Evolutionary conservation across 2,329 filamentous ascomycete species (phyloP).

Genomic region (Ciborinia camelliae): DNA sequence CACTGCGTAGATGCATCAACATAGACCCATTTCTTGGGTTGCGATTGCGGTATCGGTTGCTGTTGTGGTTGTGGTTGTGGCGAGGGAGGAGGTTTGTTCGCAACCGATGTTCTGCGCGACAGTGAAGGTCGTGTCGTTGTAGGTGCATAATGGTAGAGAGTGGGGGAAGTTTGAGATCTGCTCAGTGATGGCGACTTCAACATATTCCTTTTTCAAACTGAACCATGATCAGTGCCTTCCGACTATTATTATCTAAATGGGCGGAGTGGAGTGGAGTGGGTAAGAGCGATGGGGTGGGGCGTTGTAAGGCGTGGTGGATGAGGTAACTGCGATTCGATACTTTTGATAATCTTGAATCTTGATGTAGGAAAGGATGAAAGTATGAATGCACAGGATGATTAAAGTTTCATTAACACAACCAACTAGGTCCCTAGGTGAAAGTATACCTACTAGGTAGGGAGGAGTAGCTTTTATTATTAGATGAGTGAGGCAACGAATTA

Average conservation of each 20-base stretch:
- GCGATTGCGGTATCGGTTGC: constrained; percentile 23
- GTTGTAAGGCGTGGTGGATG: constrained; percentile 1
- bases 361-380: background rate
- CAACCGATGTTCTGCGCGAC: constrained; percentile 29
- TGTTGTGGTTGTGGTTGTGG: constrained; percentile 20
- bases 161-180: constrained; percentile 33
- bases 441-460: no score
- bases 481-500: no score
- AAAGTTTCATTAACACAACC: background rate
- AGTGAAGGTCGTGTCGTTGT: constrained; percentile 28
- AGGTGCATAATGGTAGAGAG: constrained; percentile 34
- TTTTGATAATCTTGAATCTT: background rate
- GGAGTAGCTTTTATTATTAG: no score
- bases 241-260: constrained; percentile 1
- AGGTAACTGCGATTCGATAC: constrained; percentile 9
- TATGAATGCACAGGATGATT: background rate
- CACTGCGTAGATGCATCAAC: constrained; percentile 37
- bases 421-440: no score
- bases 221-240: constrained; percentile 26
- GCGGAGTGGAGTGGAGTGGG: constrained; percentile 19
- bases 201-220: constrained; percentile 30
- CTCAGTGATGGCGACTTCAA: constrained; percentile 33
- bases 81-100: constrained; percentile 24
- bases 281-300: constrained; percentile 11
- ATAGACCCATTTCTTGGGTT: constrained; percentile 23